These are phyloP conservation scores for Candida lessepsii DNA, from an alignment of 805 yeast genomes.

Conservation along the genomic window DNA sequence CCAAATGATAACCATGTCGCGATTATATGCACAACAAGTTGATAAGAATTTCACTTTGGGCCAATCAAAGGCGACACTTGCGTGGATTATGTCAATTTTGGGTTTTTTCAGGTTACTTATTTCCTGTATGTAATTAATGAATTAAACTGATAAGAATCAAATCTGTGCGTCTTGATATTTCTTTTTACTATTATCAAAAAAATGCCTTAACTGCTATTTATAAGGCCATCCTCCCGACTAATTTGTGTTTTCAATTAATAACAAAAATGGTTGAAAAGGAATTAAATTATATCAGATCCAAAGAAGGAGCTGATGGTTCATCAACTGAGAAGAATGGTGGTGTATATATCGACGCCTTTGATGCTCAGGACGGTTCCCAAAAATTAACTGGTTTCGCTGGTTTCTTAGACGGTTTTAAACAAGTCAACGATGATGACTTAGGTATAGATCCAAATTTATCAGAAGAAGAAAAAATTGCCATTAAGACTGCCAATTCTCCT, in stretches of 20 bases:
- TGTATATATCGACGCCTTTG: conserved; percentile 31
- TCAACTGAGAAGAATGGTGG: conserved; percentile 40
- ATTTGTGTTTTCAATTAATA: not conserved
- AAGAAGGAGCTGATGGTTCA: conserved; percentile 28
- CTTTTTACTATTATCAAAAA: conserved; percentile 2
- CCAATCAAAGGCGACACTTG: not conserved
- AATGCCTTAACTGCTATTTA: not conserved
- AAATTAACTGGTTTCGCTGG: conserved; percentile 22
- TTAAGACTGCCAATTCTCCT: conserved; percentile 48
- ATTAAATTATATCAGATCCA: conserved; percentile 38
- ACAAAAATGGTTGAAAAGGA: conserved; percentile 40
- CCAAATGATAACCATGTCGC: not conserved
- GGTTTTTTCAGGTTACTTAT: not conserved
- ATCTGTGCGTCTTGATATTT: not conserved
- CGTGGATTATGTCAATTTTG: not conserved
- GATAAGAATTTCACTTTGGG: not conserved
- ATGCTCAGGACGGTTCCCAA: conserved; percentile 18
- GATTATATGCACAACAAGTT: not conserved
- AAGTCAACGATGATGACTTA: conserved; percentile 32
- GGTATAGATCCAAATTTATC: conserved; percentile 39
- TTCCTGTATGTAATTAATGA: not conserved
- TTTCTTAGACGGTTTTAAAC: conserved; percentile 31
- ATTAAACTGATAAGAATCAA: not conserved
- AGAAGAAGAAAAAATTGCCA: conserved; percentile 32
- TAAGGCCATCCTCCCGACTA: not conserved